phyloP scores from a whole-genome alignment of 768 basidiomycete species.

The Daedaleopsis sinensis region DNA sequence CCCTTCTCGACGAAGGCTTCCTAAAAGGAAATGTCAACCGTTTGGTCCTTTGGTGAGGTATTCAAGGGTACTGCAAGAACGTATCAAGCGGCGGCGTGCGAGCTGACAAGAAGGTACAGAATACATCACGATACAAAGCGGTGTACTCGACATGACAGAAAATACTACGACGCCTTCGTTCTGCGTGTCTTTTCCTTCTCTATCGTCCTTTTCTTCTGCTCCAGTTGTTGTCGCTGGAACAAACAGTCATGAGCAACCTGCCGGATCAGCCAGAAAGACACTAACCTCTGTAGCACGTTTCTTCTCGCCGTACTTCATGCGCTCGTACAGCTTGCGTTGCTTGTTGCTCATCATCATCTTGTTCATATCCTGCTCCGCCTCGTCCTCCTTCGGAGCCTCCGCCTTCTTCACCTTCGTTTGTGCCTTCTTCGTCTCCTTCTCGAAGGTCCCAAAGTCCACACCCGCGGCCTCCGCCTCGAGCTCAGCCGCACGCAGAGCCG shows the following conservation, averaged over 20 bases:
- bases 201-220: constrained; percentile 29
- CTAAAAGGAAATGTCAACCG: neutral
- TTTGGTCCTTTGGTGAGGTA: neutral
- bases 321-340: constrained; percentile 90
- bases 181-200: constrained; percentile 32
- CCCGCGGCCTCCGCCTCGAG: constrained; percentile 90
- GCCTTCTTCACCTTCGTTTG: constrained; percentile 45
- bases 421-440: constrained; percentile 70
- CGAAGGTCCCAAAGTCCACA: constrained; percentile 77
- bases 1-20: neutral
- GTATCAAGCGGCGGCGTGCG: too few species aligned
- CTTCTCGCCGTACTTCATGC: constrained; percentile 85
- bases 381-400: constrained; percentile 30
- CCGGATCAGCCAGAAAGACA: constrained; percentile 11
- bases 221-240: constrained; percentile 30
- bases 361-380: constrained; percentile 80
- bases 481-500: constrained; percentile 83
- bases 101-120: too few species aligned
- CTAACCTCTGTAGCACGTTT: constrained; percentile 81
- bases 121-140: too few species aligned
- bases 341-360: constrained; percentile 99
- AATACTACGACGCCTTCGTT: constrained; percentile 18
- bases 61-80: too few species aligned
- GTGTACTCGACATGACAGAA: neutral
- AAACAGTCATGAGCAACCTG: neutral